Base-by-base conservation (phyloP, 306 rosid species). In the Trifolium subterraneum region DNA sequence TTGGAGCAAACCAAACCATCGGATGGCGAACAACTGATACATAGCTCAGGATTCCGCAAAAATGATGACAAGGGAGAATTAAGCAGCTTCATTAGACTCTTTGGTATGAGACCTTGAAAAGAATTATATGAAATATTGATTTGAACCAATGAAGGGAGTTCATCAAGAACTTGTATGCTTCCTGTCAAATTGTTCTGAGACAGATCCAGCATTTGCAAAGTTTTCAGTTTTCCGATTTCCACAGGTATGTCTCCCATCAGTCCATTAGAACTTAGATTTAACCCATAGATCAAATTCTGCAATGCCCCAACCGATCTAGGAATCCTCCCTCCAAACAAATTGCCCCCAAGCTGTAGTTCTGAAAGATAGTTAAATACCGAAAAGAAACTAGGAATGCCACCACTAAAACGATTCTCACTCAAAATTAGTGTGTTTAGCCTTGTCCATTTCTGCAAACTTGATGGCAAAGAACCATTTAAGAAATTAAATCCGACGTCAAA, bases 131-230 rank as follows among this genome's bases (percentile, higher is more conserved):
- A 90, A 76, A 94, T 64, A 77, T 91, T 79, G 61, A 88, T 27
- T 72, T 79, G 70, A 44, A 68, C 15, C 50, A 91, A 59, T 19
- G 94, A 87, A 47, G 13, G 16, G 45, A 91, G 81, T 14, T 74
- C 65, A 16, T 71, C 88, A 20, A 94, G 84, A 62, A 72, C 81
- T 2, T 67, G 10, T 59, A 87, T 71, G 78, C 74, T 80, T 79
- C 97, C 97, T n/a, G 88, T 87, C 86, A 94, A 84, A 71, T 91
- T 86, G 86, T 91, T 93, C 22, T 44, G 82, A 64, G 98, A 91
- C 14, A 93, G 48, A 80, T 89, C 96, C 58, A 93, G 15, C 9
- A 5, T n/a, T 71, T 36, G 80, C 14, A 89, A 79, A 19, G 0
- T 75, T 16, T 45, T 60, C 73, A 91, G 58, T 25, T 66, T 79